Conservation (phyloP, 164 flowering plant species). For the Stephania japonica region DNA sequence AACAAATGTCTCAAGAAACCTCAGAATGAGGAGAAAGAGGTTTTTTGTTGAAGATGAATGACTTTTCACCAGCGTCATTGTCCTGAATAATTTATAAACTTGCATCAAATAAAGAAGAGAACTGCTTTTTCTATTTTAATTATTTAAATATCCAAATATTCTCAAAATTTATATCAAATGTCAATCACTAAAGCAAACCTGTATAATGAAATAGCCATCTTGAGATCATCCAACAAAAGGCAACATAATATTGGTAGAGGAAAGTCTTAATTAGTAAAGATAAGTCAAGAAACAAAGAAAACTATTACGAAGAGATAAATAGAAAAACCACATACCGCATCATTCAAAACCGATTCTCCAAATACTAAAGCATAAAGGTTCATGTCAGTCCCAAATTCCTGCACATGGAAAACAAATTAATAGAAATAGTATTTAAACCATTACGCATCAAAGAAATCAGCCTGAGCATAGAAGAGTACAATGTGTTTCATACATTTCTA, state of each 20-base stretch:
- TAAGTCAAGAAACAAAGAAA: neutral
- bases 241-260: constrained; percentile 9
- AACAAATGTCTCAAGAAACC: constrained; percentile 96
- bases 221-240: constrained; percentile 21
- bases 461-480: neutral
- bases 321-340: constrained; percentile 68
- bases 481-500: neutral
- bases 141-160: neutral
- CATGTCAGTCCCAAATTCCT: constrained; percentile 95
- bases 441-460: neutral
- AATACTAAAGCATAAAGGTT: constrained; percentile 97
- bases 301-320: neutral
- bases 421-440: neutral
- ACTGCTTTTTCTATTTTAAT: neutral
- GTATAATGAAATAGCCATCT: constrained; percentile 99
- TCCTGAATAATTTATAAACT: constrained; percentile 38
- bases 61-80: constrained; percentile 81
- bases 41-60: constrained; percentile 61
- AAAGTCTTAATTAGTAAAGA: constrained; percentile 7
- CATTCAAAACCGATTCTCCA: constrained; percentile 98
- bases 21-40: constrained; percentile 59
- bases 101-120: neutral
- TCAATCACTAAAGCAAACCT: constrained; percentile 41
- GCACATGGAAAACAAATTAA: constrained; percentile 14
- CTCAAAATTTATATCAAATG: neutral